Percentiles rank a stretch among this genome's conserved stretches.
Evolutionary conservation across 2,329 filamentous ascomycete species (phyloP).

Genomic region (Beauveria bassiana): DNA sequence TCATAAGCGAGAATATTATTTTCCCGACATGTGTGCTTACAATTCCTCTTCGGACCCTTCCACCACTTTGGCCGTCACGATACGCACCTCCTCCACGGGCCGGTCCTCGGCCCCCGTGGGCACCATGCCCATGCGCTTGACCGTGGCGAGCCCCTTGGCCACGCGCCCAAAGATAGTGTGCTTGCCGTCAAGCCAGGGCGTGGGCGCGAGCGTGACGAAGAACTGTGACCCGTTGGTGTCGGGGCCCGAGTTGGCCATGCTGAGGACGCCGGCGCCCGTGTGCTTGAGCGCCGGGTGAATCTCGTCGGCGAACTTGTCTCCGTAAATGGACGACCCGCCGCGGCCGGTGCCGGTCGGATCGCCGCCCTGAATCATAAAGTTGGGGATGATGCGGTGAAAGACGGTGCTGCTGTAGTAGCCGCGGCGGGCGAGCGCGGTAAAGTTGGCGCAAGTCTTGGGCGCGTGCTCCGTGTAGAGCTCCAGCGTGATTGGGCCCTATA

Average conservation of each 20-base stretch:
- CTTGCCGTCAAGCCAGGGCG: slow-evolving; percentile 94
- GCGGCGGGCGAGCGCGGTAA: slow-evolving; percentile 66
- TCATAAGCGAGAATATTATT: too few relatives aligned
- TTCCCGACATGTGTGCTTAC: neutral
- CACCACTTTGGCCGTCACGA: slow-evolving; percentile 64
- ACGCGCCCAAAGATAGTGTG: slow-evolving; percentile 95
- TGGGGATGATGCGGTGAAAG: slow-evolving; percentile 90
- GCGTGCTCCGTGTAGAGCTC: slow-evolving; percentile 90
- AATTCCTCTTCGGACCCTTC: slow-evolving; percentile 33
- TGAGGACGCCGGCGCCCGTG: slow-evolving; percentile 86
- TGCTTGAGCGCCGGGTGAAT: slow-evolving; percentile 73
- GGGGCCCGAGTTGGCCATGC: slow-evolving; percentile 92
- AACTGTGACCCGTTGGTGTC: slow-evolving; percentile 95
- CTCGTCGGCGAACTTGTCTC: slow-evolving; percentile 91
- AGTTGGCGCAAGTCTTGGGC: slow-evolving; percentile 84
- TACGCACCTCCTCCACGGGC: slow-evolving; percentile 75
- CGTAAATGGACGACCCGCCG: slow-evolving; percentile 83
- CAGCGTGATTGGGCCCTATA: slow-evolving; percentile 70
- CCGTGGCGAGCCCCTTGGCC: slow-evolving; percentile 71
- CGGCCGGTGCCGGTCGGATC: slow-evolving; percentile 91
- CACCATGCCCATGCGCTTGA: slow-evolving; percentile 81
- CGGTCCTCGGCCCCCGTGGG: slow-evolving; percentile 75
- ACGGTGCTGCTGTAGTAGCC: slow-evolving; percentile 83
- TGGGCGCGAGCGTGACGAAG: slow-evolving; percentile 88
- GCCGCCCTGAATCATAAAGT: slow-evolving; percentile 95